These are phyloP conservation scores for Yarrowia sp. DNA, from an alignment of 805 yeast genomes.

Conservation along the genomic window DNA sequence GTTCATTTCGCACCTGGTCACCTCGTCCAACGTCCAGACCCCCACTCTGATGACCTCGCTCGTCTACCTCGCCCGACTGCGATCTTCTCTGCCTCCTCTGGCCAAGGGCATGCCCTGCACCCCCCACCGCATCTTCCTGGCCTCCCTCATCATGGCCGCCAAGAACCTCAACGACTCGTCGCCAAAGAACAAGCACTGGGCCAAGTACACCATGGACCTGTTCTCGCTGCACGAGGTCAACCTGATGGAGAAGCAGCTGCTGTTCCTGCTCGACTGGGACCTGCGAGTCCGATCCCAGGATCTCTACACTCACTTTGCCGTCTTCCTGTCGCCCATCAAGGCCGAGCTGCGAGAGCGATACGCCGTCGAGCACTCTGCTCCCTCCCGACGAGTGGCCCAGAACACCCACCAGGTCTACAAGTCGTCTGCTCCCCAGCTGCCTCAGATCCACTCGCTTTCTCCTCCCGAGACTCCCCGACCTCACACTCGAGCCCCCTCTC, in stretches of 20 bases:
- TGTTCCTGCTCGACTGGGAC: conserved; percentile 82
- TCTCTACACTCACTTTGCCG: conserved; percentile 63
- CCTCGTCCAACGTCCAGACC: conserved; percentile 86
- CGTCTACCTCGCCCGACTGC: conserved; percentile 75
- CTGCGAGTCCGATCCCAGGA: conserved; percentile 69
- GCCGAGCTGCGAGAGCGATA: conserved; percentile 41
- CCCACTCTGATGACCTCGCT: conserved; percentile 92
- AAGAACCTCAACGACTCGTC: conserved; percentile 89
- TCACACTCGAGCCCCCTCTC: conserved; percentile 23
- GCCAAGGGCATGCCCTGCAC: conserved; percentile 89
- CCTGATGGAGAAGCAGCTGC: conserved; percentile 84
- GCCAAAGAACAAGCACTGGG: conserved; percentile 96
- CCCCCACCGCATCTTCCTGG: conserved; percentile 86
- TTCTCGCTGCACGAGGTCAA: conserved; percentile 76
- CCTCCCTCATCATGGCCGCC: conserved; percentile 87
- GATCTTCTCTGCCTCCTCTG: conserved; percentile 75
- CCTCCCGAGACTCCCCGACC: conserved; percentile 24
- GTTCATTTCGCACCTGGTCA: conserved; percentile 72
- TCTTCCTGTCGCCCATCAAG: conserved; percentile 75
- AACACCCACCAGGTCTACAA: conserved; percentile 1
- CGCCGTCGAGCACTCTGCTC: conserved; percentile 24
- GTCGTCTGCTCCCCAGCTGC: neutral
- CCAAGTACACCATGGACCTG: conserved; percentile 84
- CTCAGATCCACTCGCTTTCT: neutral
- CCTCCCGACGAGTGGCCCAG: conserved; percentile 11